Evolutionary conservation across 805 yeast genomes (phyloP).

Genomic region (Cyberlindnera mrakii): DNA sequence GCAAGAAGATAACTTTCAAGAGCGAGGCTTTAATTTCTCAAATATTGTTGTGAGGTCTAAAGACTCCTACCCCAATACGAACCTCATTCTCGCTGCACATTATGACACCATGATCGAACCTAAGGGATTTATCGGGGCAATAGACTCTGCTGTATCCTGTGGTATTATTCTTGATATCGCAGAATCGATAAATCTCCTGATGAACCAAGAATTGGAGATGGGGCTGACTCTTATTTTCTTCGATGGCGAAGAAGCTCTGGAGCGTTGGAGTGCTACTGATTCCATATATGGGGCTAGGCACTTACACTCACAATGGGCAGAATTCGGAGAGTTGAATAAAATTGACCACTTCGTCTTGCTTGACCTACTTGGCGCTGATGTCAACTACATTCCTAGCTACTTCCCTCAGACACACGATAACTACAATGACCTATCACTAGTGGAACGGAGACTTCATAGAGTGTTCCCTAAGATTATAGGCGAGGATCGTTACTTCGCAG

Average conservation of each 20-base stretch:
- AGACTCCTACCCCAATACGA: constrained; percentile 4
- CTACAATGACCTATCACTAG: constrained; percentile 29
- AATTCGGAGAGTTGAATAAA: constrained; percentile 20
- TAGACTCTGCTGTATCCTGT: constrained; percentile 55
- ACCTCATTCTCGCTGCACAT: constrained; percentile 44
- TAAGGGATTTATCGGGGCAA: constrained; percentile 54
- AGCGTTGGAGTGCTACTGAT: constrained; percentile 43
- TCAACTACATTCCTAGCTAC: constrained; percentile 32
- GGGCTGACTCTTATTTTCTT: constrained; percentile 47
- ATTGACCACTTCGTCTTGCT: constrained; percentile 43
- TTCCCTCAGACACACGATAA: constrained; percentile 33
- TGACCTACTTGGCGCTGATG: constrained; percentile 42
- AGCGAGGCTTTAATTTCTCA: constrained; percentile 30
- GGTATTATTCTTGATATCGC: constrained; percentile 44
- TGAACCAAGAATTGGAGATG: constrained; percentile 5
- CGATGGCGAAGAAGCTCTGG: constrained; percentile 60
- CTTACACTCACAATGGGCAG: constrained; percentile 35
- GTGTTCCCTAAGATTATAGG: constrained; percentile 4
- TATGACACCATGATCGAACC: constrained; percentile 44
- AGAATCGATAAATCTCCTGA: constrained; percentile 11
- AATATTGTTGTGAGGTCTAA: constrained; percentile 30
- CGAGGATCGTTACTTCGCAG: constrained; percentile 6
- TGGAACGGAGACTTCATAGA: constrained; percentile 27
- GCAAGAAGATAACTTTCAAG: constrained; percentile 32
- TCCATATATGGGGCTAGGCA: constrained; percentile 53